Percentiles rank a stretch among this genome's conserved stretches.
Evolutionary conservation across 2,329 filamentous ascomycete genomes (phyloP).

Genomic region (Dactylellina sp.): DNA sequence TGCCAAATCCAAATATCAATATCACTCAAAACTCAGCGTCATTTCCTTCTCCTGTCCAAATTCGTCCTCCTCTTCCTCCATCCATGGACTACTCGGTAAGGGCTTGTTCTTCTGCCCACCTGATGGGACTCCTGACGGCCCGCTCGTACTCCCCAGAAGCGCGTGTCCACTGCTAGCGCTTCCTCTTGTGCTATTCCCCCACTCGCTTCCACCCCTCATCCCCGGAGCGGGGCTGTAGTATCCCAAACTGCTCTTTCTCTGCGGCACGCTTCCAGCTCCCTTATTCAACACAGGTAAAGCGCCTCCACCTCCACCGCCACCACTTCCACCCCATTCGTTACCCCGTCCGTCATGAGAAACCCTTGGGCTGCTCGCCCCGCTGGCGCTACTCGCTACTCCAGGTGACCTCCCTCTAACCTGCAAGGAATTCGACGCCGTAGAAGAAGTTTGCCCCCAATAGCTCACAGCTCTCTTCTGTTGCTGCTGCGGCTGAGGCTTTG

Average conservation of each 20-base stretch:
- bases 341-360: constrained; percentile 44
- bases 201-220: constrained; percentile 41
- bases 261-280: constrained; percentile 20
- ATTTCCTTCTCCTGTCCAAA: constrained; percentile 81
- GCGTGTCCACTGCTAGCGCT: constrained; percentile 42
- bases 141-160: constrained; percentile 30
- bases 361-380: constrained; percentile 36
- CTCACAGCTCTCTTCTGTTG: constrained; percentile 42
- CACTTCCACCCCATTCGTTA: constrained; percentile 46
- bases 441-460: constrained; percentile 49
- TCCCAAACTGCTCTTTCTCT: constrained; percentile 50
- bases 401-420: constrained; percentile 37
- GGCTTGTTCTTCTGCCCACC: constrained; percentile 27
- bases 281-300: constrained; percentile 49
- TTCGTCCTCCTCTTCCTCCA: constrained; percentile 74
- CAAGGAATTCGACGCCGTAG: constrained; percentile 14
- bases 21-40: constrained; percentile 81
- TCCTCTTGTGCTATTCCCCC: constrained; percentile 45
- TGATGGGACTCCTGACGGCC: constrained; percentile 4
- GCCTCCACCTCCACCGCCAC: constrained; percentile 35
- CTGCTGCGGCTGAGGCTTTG: constrained; percentile 57
- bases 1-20: constrained; percentile 1
- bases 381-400: constrained; percentile 18
- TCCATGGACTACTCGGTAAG: constrained; percentile 74
- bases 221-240: constrained; percentile 35